These are phyloP conservation scores for Rhodotorula sp. DNA, from an alignment of 1,284 basidiomycete species.

Conservation along the genomic window DNA sequence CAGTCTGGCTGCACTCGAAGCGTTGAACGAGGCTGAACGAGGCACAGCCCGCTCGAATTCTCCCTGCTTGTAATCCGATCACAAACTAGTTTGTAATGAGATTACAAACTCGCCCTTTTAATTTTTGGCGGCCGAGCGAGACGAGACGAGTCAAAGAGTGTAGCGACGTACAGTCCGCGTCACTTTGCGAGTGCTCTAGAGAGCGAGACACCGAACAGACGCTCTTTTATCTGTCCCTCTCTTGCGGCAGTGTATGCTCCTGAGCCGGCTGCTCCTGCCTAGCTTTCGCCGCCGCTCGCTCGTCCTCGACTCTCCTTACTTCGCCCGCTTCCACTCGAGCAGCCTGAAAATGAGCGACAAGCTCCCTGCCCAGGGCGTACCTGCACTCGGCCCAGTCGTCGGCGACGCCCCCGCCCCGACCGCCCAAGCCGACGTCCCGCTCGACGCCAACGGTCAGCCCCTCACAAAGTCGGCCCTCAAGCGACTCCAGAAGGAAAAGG, in stretches of 20 bases:
- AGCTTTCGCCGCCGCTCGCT: neutral
- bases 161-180: neutral
- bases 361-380: neutral
- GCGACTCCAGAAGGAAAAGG: constrained; percentile 39
- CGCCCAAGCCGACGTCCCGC: constrained; percentile 7
- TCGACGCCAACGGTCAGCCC: constrained; percentile 20
- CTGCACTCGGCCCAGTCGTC: neutral
- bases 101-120: neutral
- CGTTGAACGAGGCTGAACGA: too few species aligned
- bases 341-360: constrained; percentile 2
- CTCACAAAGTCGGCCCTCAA: constrained; percentile 40
- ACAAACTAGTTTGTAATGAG: neutral
- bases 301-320: neutral
- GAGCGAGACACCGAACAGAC: too few species aligned
- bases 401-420: constrained; percentile 2
- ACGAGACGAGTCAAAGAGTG: neutral
- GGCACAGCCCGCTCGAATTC: too few species aligned
- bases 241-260: neutral
- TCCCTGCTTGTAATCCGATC: too few species aligned
- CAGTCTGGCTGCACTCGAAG: too few species aligned
- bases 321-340: neutral
- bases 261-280: neutral
- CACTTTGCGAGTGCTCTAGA: too few species aligned
- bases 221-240: too few species aligned
- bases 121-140: neutral